Percentiles rank a stretch among this genome's conserved stretches.
Conservation (phyloP, 345 rosid species). For the Pugionium cornutum region DNA sequence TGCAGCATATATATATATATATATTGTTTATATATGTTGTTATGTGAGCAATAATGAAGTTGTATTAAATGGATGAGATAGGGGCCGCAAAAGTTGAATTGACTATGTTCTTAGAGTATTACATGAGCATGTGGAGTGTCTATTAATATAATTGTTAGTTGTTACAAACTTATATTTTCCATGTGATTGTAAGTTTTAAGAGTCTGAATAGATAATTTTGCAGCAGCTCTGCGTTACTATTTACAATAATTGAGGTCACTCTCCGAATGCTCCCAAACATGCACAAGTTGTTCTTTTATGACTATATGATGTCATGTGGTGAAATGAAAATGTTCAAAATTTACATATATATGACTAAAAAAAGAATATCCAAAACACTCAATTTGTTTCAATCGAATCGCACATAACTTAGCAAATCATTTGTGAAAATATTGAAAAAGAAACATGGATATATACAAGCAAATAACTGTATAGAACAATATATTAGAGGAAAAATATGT, state of each 20-base stretch:
- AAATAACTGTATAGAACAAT: no score
- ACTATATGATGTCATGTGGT: neutral
- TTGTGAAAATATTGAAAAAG: no score
- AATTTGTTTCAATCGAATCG: no score
- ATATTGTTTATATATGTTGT: conserved; percentile 9
- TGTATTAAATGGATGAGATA: conserved; percentile 29
- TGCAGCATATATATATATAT: conserved; percentile 4
- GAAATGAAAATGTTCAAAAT: neutral
- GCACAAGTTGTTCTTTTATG: neutral
- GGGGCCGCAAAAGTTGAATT: conserved; percentile 41
- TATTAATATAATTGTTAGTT: conserved; percentile 24
- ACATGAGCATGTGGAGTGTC: conserved; percentile 39
- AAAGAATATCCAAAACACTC: no score
- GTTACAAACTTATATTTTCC: conserved; percentile 15
- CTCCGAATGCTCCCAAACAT: conserved; percentile 13
- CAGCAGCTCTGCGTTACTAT: conserved; percentile 18
- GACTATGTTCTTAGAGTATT: conserved; percentile 22
- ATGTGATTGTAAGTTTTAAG: conserved; percentile 30
- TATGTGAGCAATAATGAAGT: conserved; percentile 29
- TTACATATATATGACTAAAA: neutral
- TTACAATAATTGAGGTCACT: conserved; percentile 26
- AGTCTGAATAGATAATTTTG: neutral
- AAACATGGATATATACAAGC: no score
- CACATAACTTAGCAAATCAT: no score
- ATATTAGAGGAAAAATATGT: no score